These are phyloP conservation scores for Xylaria scruposa DNA, from an alignment of 495 filamentous ascomycete species.

Conservation along the genomic window DNA sequence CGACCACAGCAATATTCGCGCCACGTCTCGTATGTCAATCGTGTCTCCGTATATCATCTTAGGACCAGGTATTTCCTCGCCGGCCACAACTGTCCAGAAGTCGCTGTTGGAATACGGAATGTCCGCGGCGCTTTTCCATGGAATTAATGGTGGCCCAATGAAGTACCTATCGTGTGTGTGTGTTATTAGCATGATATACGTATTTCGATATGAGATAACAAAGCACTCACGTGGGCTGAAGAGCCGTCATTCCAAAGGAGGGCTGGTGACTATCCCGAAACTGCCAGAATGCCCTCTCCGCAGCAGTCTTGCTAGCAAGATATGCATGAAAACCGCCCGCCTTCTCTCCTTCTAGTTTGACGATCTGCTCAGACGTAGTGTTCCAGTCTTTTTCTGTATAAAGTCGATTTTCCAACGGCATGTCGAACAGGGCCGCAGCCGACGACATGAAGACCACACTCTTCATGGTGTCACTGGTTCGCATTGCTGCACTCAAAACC, in stretches of 20 bases:
- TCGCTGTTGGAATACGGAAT: slow-evolving; percentile 34
- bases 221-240: slow-evolving; percentile 52
- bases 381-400: slow-evolving; percentile 56
- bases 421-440: slow-evolving; percentile 42
- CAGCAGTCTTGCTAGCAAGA: slow-evolving; percentile 60
- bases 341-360: slow-evolving; percentile 38
- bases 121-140: slow-evolving; percentile 31
- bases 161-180: slow-evolving; percentile 32
- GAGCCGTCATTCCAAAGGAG: slow-evolving; percentile 55
- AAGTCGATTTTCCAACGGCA: slow-evolving; percentile 29
- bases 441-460: slow-evolving; percentile 62
- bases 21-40: slow-evolving; percentile 47
- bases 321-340: slow-evolving; percentile 51
- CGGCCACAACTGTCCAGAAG: slow-evolving; percentile 33
- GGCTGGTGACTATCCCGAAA: slow-evolving; percentile 58
- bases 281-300: slow-evolving; percentile 60
- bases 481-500: slow-evolving; percentile 69
- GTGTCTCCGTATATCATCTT: slow-evolving; percentile 35
- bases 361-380: slow-evolving; percentile 37
- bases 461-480: slow-evolving; percentile 66
- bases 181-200: neutral
- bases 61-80: slow-evolving; percentile 32
- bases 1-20: slow-evolving; percentile 42
- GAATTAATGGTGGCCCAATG: slow-evolving; percentile 37
- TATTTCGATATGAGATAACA: neutral